phyloP scores from a whole-genome alignment of 768 basidiomycete genomes.

The Lepiota venenata region DNA sequence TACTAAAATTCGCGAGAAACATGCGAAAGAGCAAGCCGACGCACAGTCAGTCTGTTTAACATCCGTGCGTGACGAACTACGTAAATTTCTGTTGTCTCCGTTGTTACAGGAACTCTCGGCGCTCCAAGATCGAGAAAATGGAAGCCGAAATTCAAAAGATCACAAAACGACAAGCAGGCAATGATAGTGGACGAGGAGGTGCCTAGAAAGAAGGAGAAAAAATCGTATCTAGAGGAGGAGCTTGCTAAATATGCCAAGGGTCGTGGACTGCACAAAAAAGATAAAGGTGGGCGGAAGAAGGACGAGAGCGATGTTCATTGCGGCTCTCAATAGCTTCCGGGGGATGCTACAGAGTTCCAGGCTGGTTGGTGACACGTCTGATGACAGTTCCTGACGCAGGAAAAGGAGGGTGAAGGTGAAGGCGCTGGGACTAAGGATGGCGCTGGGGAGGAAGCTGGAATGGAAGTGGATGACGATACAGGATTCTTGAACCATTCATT shows the following conservation, averaged over 20 bases:
- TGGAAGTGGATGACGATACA: conserved; percentile 77
- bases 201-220: conserved; percentile 51
- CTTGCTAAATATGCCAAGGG: conserved; percentile 76
- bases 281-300: conserved; percentile 44
- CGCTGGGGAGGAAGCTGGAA: conserved; percentile 40
- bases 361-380: conserved; percentile 20
- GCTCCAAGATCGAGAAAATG: conserved; percentile 81
- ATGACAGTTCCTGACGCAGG: conserved; percentile 17
- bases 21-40: conserved; percentile 67
- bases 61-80: neutral
- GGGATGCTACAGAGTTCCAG: conserved; percentile 57
- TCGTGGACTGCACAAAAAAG: conserved; percentile 54
- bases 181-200: conserved; percentile 65
- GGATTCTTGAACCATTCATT: conserved; percentile 74
- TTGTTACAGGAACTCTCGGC: conserved; percentile 51
- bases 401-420: conserved; percentile 16
- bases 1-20: conserved; percentile 69
- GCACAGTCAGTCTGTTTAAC: conserved; percentile 42
- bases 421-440: conserved; percentile 19
- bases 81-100: neutral
- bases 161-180: conserved; percentile 52
- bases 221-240: conserved; percentile 78
- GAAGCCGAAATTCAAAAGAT: conserved; percentile 85
- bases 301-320: conserved; percentile 74
- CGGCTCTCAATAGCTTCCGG: conserved; percentile 66